Percentiles rank a stretch among this genome's conserved stretches.
Conservation (phyloP, 495 filamentous ascomycete genomes). For the Penicillium argentinense region DNA sequence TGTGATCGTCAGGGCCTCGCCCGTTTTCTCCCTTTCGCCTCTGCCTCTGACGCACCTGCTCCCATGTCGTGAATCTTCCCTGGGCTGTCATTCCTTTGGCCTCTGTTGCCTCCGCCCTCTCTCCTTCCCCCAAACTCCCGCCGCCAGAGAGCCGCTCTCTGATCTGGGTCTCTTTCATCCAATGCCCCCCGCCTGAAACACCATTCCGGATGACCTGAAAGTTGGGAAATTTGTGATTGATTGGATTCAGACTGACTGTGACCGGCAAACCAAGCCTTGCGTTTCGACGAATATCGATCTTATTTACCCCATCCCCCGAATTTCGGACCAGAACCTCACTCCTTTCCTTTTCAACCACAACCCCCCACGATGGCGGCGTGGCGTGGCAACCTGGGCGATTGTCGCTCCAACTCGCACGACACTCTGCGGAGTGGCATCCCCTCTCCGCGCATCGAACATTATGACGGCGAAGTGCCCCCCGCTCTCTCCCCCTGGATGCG, state of each 20-base stretch:
- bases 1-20: conserved; percentile 34
- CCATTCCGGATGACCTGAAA: conserved; percentile 19
- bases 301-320: not conserved
- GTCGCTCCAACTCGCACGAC: conserved; percentile 62
- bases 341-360: not conserved
- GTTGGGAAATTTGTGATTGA: conserved; percentile 8
- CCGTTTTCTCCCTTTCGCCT: conserved; percentile 22
- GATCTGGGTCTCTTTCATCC: conserved; percentile 5
- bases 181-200: conserved; percentile 1
- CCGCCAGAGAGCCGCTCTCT: too few species aligned
- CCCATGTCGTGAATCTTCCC: too few species aligned
- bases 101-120: conserved; percentile 14
- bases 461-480: conserved; percentile 85
- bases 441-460: conserved; percentile 70
- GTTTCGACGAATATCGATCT: too few species aligned
- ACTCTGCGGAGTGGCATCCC: conserved; percentile 52
- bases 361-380: conserved; percentile 42
- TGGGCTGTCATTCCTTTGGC: conserved; percentile 46
- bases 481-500: conserved; percentile 93
- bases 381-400: conserved; percentile 60
- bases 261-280: too few species aligned
- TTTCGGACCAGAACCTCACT: not conserved
- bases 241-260: too few species aligned
- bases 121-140: conserved; percentile 15
- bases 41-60: conserved; percentile 6